These are phyloP conservation scores for Trametes versicolor DNA, from an alignment of 1,284 basidiomycete genomes.

Conservation along the genomic window DNA sequence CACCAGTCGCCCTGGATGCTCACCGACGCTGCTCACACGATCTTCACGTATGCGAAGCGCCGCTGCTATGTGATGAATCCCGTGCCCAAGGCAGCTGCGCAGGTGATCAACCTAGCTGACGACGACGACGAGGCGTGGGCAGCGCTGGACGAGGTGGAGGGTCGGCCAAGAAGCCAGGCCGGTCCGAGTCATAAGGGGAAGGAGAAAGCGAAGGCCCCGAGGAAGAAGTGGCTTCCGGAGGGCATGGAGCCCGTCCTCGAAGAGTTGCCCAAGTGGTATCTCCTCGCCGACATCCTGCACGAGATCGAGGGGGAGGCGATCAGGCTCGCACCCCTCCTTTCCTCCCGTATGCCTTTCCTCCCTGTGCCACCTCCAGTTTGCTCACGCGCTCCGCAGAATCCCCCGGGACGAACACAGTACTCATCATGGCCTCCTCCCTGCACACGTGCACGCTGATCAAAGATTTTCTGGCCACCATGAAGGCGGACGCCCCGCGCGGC, in stretches of 20 bases:
- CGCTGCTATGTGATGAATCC: constrained; percentile 75
- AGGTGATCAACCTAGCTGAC: constrained; percentile 53
- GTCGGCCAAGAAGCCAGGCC: constrained; percentile 31
- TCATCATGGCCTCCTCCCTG: constrained; percentile 91
- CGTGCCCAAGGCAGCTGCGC: constrained; percentile 39
- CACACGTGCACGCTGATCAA: constrained; percentile 79
- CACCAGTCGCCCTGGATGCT: constrained; percentile 89
- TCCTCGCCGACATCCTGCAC: constrained; percentile 86
- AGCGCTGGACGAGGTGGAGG: constrained; percentile 70
- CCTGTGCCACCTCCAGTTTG: not conserved
- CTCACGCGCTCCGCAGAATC: constrained; percentile 48
- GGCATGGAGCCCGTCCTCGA: constrained; percentile 91
- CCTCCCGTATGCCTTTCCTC: constrained; percentile 31
- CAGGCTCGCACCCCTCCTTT: constrained; percentile 58
- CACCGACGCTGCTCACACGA: constrained; percentile 89
- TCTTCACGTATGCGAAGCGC: constrained; percentile 86
- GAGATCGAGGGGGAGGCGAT: constrained; percentile 94
- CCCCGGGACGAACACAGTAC: constrained; percentile 79
- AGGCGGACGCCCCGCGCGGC: constrained; percentile 65
- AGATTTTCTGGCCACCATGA: constrained; percentile 80
- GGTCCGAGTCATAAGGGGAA: constrained; percentile 25
- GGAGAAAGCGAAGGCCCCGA: constrained; percentile 23
- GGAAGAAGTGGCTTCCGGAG: constrained; percentile 74
- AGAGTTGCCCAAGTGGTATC: constrained; percentile 94
- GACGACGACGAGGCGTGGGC: constrained; percentile 78